Conservation (phyloP, 2,329 filamentous ascomycete genomes). For the Phialophora chinensis region DNA sequence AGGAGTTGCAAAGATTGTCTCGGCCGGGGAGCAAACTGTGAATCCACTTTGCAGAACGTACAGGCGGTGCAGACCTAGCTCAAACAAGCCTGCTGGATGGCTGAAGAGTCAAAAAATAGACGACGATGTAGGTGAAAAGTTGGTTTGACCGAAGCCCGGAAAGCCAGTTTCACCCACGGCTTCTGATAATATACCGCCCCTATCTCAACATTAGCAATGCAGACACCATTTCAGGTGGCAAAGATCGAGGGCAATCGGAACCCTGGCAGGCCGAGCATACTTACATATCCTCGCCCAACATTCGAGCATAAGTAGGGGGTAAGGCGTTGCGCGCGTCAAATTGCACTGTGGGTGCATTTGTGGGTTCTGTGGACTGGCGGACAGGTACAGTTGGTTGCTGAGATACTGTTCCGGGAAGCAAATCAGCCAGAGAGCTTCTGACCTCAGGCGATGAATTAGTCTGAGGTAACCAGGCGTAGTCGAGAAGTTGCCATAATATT, state of each 20-base stretch:
- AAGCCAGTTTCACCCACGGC: slow-evolving; percentile 12
- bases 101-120: slow-evolving; percentile 7
- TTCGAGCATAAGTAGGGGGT: slow-evolving; percentile 19
- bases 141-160: background rate
- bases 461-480: slow-evolving; percentile 24
- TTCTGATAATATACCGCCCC: slow-evolving; percentile 15
- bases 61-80: background rate
- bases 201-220: background rate
- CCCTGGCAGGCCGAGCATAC: background rate
- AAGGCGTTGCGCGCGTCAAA: background rate
- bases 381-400: background rate
- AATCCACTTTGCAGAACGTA: background rate
- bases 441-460: background rate
- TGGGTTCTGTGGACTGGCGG: background rate
- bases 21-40: slow-evolving; percentile 38
- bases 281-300: slow-evolving; percentile 26
- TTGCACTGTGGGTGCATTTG: background rate
- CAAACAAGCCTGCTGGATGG: background rate
- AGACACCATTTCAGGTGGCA: background rate
- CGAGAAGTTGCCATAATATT: slow-evolving; percentile 25
- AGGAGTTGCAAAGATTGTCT: slow-evolving; percentile 58
- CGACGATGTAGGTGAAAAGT: background rate
- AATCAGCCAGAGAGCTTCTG: slow-evolving; percentile 15
- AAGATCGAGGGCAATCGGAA: background rate
- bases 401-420: slow-evolving; percentile 6